phyloP scores from a whole-genome alignment of 2,329 filamentous ascomycete genomes.

The Cordyceps javanica region DNA sequence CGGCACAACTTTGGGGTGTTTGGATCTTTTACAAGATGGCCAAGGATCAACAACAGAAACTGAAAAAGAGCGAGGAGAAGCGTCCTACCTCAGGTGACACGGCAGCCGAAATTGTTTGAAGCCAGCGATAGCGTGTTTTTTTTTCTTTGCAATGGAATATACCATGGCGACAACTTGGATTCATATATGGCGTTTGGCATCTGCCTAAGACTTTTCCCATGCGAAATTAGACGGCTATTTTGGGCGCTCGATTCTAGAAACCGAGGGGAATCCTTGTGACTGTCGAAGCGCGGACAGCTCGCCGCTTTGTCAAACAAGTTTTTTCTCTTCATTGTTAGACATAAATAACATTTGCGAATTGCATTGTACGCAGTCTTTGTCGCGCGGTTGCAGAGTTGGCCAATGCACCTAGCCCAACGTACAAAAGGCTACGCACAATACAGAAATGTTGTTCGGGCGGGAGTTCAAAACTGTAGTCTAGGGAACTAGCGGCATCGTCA shows the following conservation, averaged over 20 bases:
- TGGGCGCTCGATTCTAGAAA: neutral
- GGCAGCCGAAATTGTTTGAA: neutral
- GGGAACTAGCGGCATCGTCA: too few species aligned
- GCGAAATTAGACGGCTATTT: neutral
- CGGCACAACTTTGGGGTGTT: conserved; percentile 11
- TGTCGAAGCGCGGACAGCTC: too few species aligned
- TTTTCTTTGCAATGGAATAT: neutral
- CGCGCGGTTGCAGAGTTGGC: too few species aligned
- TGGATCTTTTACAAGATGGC: conserved; percentile 14
- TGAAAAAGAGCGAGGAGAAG: conserved; percentile 6
- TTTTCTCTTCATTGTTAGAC: too few species aligned
- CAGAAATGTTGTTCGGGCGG: too few species aligned
- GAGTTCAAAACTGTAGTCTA: too few species aligned
- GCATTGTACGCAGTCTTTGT: too few species aligned
- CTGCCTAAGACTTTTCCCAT: neutral
- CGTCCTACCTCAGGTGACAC: conserved; percentile 4
- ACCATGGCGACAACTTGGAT: neutral
- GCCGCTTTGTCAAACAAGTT: too few species aligned
- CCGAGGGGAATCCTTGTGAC: too few species aligned
- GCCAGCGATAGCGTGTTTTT: neutral
- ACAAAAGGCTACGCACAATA: too few species aligned
- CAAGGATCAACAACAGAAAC: conserved; percentile 1
- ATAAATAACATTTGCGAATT: too few species aligned
- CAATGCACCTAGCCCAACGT: too few species aligned
- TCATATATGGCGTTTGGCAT: conserved; percentile 3